Base-by-base conservation (phyloP, 768 basidiomycete genomes). In the Clitopilus hobsonii region DNA sequence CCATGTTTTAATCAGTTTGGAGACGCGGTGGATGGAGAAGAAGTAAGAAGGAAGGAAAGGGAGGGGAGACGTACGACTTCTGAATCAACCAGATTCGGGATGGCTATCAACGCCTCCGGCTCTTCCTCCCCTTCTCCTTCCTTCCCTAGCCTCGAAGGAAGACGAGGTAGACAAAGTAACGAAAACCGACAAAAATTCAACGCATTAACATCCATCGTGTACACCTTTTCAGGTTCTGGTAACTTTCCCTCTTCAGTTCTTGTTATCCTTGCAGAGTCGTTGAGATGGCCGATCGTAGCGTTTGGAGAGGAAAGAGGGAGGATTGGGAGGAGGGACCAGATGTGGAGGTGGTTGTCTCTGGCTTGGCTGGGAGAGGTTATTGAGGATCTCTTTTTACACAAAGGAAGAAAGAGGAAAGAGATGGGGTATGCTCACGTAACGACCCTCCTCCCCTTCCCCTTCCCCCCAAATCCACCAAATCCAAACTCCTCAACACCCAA, bases 101-200 rank as follows among this genome's bases (percentile, higher is more conserved):
- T 72, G 0, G 91, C 92, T 24, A 98, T 66, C 45, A 94, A 70
- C 0, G 82, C 86, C 61, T 61, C 47, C 36, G 54, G 56, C 6
- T 54, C 56, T 47, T 51, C 60, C 1, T 51, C 52, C 4, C 24
- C 18, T n/a, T 48, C 38, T 25, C 52, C 20, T 38, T 41, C 22
- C 30, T 56, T n/a, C n/a, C n/a, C n/a, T n/a, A n/a, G n/a, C n/a
- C n/a, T n/a, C n/a, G n/a, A n/a, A n/a, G n/a, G n/a, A 48, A 54
- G 36, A 11, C 24, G 49, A 60, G 61, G 57, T 52, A 27, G 32
- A 61, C 27, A 89, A 65, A n/a, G n/a, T 2, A 98, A 73, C 6
- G 91, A 88, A 69, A 97, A 94, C 1, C 88, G 84, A 69, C 96
- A 98, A 67, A 89, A 98, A 64, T 96, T 97, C 54, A 98, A 77